Conservation (phyloP, 805 yeast species). For the Brettanomyces anomalus region DNA sequence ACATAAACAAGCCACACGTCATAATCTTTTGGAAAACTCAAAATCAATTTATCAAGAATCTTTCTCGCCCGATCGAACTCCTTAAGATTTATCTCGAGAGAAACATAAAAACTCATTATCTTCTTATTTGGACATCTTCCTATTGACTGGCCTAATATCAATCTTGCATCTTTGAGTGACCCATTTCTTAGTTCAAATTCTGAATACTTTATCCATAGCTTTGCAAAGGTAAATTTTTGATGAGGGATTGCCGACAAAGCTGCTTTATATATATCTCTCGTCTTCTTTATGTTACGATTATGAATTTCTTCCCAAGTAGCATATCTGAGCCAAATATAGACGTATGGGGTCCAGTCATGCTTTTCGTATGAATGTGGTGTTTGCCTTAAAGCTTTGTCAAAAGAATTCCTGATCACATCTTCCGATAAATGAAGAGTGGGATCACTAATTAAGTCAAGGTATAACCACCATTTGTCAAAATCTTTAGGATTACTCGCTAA, state of each 20-base stretch:
- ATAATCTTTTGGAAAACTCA: conserved; percentile 31
- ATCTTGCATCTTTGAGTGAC: conserved; percentile 46
- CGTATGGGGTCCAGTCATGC: conserved; percentile 56
- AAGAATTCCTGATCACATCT: conserved; percentile 26
- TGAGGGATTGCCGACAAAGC: conserved; percentile 49
- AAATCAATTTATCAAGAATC: conserved; percentile 61
- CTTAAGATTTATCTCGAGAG: conserved; percentile 54
- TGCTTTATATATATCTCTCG: conserved; percentile 43
- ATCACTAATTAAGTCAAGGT: conserved; percentile 42
- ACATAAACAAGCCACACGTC: conserved; percentile 58
- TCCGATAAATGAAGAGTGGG: conserved; percentile 13
- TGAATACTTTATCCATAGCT: conserved; percentile 64
- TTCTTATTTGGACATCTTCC: conserved; percentile 58
- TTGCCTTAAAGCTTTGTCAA: conserved; percentile 34
- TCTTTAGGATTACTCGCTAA: conserved; percentile 41
- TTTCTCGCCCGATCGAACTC: conserved; percentile 77
- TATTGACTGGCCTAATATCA: conserved; percentile 59
- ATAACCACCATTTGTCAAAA: conserved; percentile 80
- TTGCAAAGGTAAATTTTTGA: conserved; percentile 52
- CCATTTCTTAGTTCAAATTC: conserved; percentile 66
- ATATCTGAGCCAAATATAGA: conserved; percentile 62
- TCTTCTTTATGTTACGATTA: conserved; percentile 30
- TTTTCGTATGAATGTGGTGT: conserved; percentile 25
- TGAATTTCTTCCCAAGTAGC: conserved; percentile 52
- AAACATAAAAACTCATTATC: conserved; percentile 56